Base-by-base conservation (phyloP, 2,329 filamentous ascomycete species). In the Sporothrix inflata region DNA sequence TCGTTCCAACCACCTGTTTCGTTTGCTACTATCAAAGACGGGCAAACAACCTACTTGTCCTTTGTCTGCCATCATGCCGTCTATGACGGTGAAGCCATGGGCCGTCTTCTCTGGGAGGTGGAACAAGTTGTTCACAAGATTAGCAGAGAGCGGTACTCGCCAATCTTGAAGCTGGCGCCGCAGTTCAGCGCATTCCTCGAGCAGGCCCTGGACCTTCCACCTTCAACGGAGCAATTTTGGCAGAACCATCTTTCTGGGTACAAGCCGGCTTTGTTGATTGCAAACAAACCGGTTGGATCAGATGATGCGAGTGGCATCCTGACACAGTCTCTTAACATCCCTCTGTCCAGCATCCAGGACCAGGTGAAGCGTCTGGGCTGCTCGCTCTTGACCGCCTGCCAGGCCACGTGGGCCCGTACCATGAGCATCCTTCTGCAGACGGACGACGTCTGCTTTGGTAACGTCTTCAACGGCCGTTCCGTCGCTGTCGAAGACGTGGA, bases 31-130 rank as follows among this genome's bases (percentile, higher is more conserved):
- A 79, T 88, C 11, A 76, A 79, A 3, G 66, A 74, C 1, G 76
- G 76, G 6, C 78, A 76, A 0, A 77, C 74, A 0, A 68, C 72
- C 0, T 85, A 84, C 57, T 76, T 85, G 1, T 90, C 83, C 0
- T 86, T 86, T 66, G 79, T 84, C 49, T 90, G 83, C 76, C 94
- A 97, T 76, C 94, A 98, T 81, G 92, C 93, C 1, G 83, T 97
- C 0, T 97, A 97, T 76, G 94, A 98, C 80, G 94, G 92, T 0
- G 89, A 91, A 47, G 93, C 94, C 0, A 91, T 97, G 77, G 83
- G 85, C 0, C 84, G 85, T 9, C 83, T 98, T 0, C 85, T 95
- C 30, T 80, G 87, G 0, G 94, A 97, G 77, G 83, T 97, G 1
- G 89, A 96, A 76, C 79, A 83, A 1, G 74, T 88, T 3, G 89